Evolutionary conservation across 148 eudicot genomes (phyloP).

Genomic region (Amaranthus cruentus): DNA sequence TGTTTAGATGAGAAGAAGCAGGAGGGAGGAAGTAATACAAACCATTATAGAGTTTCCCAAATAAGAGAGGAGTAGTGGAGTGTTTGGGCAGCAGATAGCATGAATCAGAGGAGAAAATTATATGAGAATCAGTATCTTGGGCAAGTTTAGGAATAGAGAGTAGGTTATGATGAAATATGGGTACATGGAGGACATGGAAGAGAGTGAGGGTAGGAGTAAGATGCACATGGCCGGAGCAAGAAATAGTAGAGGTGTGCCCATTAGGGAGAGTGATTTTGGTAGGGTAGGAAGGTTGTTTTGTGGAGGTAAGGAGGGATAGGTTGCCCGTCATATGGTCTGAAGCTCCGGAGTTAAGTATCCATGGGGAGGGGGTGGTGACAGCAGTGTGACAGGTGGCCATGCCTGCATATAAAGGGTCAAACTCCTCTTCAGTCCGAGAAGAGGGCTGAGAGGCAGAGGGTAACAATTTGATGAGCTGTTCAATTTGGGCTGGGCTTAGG

Average conservation of each 20-base stretch:
- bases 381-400: too few species aligned
- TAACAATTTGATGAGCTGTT: too few species aligned
- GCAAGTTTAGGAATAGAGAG: background rate
- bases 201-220: background rate
- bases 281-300: too few species aligned
- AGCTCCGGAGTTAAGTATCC: background rate
- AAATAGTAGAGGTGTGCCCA: background rate
- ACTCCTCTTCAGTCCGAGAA: too few species aligned
- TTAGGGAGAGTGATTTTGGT: background rate
- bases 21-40: background rate
- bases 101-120: too few species aligned
- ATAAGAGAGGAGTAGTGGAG: fast-evolving
- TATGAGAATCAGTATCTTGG: background rate
- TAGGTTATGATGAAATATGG: background rate
- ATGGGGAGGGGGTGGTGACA: background rate
- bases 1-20: too few species aligned
- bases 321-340: background rate
- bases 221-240: background rate
- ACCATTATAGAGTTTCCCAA: too few species aligned
- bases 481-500: too few species aligned
- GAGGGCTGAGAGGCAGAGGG: too few species aligned
- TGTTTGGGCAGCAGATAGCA: background rate
- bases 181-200: background rate
- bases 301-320: background rate
- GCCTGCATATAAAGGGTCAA: too few species aligned